These are phyloP conservation scores for Juncus inflexus DNA, from an alignment of 176 grass and related monocot genomes.

Conservation along the genomic window DNA sequence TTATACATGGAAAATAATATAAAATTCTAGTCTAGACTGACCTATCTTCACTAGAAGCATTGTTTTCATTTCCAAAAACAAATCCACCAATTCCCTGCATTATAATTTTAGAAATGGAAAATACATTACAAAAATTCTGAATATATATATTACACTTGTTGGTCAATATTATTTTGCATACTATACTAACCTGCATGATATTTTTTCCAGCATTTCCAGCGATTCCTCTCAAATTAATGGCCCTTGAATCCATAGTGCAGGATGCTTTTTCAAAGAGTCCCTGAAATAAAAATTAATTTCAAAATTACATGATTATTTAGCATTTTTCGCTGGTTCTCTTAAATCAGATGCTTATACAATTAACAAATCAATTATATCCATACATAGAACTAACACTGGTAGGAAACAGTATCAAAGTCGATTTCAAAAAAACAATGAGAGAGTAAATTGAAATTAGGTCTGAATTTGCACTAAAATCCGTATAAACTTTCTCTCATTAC, in stretches of 20 bases:
- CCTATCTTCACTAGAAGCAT: conserved; percentile 84
- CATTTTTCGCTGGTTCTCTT: too few species aligned
- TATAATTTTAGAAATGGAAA: conserved; percentile 18
- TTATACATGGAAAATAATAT: conserved; percentile 7
- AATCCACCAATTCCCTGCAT: conserved; percentile 81
- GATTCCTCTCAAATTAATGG: conserved; percentile 71
- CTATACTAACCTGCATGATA: conserved; percentile 65
- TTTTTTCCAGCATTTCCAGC: conserved; percentile 72
- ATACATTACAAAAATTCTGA: too few species aligned
- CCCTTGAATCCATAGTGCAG: conserved; percentile 54
- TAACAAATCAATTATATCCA: too few species aligned
- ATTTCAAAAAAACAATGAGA: too few species aligned
- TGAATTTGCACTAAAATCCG: too few species aligned
- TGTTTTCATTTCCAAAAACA: conserved; percentile 84
- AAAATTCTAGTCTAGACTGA: conserved; percentile 15
- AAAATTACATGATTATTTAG: too few species aligned
- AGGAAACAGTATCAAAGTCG: too few species aligned
- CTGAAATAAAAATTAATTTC: neutral
- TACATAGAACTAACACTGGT: too few species aligned
- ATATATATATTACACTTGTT: too few species aligned
- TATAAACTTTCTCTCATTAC: too few species aligned
- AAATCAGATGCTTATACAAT: too few species aligned
- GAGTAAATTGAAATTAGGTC: too few species aligned
- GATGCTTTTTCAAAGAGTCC: conserved; percentile 9
- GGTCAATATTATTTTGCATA: neutral